Conservation (phyloP, 768 basidiomycete genomes). For the Amyloporia xantha region DNA sequence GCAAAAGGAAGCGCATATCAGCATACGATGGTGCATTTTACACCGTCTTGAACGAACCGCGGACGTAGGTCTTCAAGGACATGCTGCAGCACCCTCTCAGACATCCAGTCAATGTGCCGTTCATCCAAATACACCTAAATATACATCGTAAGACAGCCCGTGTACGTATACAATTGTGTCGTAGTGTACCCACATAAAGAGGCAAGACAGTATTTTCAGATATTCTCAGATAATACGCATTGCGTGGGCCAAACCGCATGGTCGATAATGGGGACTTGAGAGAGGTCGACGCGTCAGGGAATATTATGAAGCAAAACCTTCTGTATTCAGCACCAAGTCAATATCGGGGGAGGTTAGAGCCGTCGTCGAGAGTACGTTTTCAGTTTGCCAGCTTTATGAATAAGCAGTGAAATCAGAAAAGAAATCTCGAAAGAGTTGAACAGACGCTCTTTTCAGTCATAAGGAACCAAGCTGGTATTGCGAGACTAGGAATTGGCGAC, state of each 20-base stretch:
- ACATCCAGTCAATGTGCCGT: conserved; percentile 87
- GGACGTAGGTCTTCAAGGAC: conserved; percentile 77
- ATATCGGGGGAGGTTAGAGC: too few species aligned
- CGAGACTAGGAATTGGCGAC: too few species aligned
- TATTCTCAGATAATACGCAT: conserved; percentile 78
- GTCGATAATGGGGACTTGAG: too few species aligned
- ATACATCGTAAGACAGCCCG: neutral
- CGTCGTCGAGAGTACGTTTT: too few species aligned
- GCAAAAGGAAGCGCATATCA: neutral
- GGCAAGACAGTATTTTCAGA: conserved; percentile 71
- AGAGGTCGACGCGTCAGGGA: too few species aligned
- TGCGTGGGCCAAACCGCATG: conserved; percentile 68
- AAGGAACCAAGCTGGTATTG: too few species aligned
- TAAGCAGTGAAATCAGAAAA: too few species aligned
- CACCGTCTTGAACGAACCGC: conserved; percentile 34
- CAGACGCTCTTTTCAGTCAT: too few species aligned
- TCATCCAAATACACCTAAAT: conserved; percentile 80
- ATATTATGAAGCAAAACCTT: too few species aligned
- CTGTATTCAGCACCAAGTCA: too few species aligned
- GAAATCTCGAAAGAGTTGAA: too few species aligned
- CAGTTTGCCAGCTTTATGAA: too few species aligned
- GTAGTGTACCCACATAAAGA: conserved; percentile 50
- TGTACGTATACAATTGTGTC: neutral
- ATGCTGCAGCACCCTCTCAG: conserved; percentile 69
- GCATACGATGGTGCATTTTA: neutral